These are phyloP conservation scores for Globisporangium camurandrum DNA, from an alignment of 352 stramenopile genomes.

Conservation along the genomic window DNA sequence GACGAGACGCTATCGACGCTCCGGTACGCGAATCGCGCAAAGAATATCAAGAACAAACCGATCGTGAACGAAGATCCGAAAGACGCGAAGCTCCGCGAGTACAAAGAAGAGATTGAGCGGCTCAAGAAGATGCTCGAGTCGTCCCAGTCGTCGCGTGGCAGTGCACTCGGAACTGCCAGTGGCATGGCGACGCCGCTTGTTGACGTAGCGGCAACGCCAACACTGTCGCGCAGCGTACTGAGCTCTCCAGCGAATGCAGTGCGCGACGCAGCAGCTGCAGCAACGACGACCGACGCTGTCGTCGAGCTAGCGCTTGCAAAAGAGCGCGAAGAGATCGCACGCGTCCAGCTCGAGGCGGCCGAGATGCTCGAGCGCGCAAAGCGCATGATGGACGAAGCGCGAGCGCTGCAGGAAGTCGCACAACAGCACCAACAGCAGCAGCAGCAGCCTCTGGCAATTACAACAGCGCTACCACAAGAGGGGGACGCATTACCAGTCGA, in stretches of 20 bases:
- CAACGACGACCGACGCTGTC: too few species aligned
- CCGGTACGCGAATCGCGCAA: constrained; percentile 93
- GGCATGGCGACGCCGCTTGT: constrained; percentile 25
- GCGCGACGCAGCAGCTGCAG: too few species aligned
- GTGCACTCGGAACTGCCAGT: constrained; percentile 18
- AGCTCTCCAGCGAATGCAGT: constrained; percentile 6
- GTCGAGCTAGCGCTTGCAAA: constrained; percentile 19
- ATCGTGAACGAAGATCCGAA: constrained; percentile 94
- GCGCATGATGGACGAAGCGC: constrained; percentile 72
- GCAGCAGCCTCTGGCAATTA: not conserved
- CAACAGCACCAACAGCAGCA: constrained; percentile 5
- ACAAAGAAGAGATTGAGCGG: constrained; percentile 86
- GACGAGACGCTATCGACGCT: constrained; percentile 95
- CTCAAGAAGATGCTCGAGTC: constrained; percentile 73
- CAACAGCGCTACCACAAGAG: not conserved
- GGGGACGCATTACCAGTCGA: not conserved
- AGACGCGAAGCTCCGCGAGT: constrained; percentile 85
- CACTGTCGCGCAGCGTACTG: constrained; percentile 1
- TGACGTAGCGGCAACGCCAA: not conserved
- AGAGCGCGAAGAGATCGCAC: constrained; percentile 59
- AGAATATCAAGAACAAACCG: constrained; percentile 97
- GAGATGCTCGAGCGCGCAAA: constrained; percentile 65
- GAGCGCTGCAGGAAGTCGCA: constrained; percentile 28
- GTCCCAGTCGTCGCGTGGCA: constrained; percentile 44
- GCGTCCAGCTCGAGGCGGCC: constrained; percentile 51